Evolutionary conservation across 306 rosid genomes (phyloP), one percentile per base, ranked within the genome.

Genomic region (Morella rubra): DNA sequence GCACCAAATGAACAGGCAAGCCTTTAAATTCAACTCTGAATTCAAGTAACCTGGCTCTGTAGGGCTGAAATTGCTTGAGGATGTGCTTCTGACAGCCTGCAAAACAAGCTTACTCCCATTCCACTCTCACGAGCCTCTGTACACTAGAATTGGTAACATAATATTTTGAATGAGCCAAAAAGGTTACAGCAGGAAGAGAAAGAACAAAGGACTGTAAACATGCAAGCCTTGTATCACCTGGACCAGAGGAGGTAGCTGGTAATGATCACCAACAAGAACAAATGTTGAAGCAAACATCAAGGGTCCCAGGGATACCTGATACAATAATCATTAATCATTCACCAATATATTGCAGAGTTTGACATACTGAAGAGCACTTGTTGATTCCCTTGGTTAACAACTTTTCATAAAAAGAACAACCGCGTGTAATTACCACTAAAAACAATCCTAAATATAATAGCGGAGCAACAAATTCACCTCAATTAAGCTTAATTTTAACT

Each of bases 211-310:
- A 73, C n/a, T 19, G 22, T 24, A 60, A 19, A 72, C 60, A 71
- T 16, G 14, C 18, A 56, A 74, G 81, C 62, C n/a, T 32, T 32
- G 51, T 65, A 59, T 64, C 46, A 90, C 98, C 86, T 92, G 89
- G 73, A 95, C 96, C 76, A 95, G 95, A 80, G 97, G 96, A 72
- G 98, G 97, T 51, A 94, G 84, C 73, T 94, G 98, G 87, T 94
- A 94, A 85, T 94, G 97, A 83, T 94, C 96, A 54, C 98, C 98
- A 73, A 94, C 98, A 71, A 94, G 93, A 46, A 94, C 93, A 89
- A 94, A 94, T 75, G 20, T 80, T 0, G 98, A 94, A 79, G 97
- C 96, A 85, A 94, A 85, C 83, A 84, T 85, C 61, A 95, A 80
- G 77, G 98, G 98, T 46, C 98, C 98, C 79, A 95, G 84, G 68